Evolutionary conservation across 495 filamentous ascomycete species (phyloP).

Genomic region (Oleoguttula mirabilis): DNA sequence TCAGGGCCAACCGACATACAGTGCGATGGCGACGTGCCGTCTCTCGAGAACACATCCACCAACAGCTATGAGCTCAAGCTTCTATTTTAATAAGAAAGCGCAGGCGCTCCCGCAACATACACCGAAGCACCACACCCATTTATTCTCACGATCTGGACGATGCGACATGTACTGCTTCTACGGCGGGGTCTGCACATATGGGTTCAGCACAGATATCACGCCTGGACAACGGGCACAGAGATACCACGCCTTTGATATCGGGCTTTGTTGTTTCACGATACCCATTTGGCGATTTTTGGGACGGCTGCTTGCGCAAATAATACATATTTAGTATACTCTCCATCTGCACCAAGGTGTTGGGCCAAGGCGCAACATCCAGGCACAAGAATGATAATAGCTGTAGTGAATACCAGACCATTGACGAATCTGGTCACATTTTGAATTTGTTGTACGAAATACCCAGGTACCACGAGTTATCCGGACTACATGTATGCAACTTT

Average conservation of each 20-base stretch:
- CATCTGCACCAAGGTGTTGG: too few species aligned
- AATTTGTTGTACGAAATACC: too few species aligned
- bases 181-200: background rate
- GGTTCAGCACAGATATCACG: conserved; percentile 7
- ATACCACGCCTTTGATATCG: conserved; percentile 15
- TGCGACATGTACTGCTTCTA: background rate
- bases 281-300: conserved; percentile 7
- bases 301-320: conserved; percentile 3
- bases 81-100: conserved; percentile 26
- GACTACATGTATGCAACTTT: too few species aligned
- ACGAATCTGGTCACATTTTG: too few species aligned
- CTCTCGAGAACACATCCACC: conserved; percentile 26
- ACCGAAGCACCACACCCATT: too few species aligned
- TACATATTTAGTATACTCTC: too few species aligned
- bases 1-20: conserved; percentile 31
- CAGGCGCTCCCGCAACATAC: conserved; percentile 3
- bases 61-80: conserved; percentile 32
- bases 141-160: too few species aligned
- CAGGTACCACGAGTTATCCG: too few species aligned
- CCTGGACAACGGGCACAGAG: conserved; percentile 7
- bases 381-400: too few species aligned
- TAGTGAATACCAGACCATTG: too few species aligned
- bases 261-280: conserved; percentile 15
- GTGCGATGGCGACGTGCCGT: conserved; percentile 29
- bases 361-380: too few species aligned